Evolutionary conservation across 345 rosid genomes (phyloP).

Genomic region (Populus deltoides): DNA sequence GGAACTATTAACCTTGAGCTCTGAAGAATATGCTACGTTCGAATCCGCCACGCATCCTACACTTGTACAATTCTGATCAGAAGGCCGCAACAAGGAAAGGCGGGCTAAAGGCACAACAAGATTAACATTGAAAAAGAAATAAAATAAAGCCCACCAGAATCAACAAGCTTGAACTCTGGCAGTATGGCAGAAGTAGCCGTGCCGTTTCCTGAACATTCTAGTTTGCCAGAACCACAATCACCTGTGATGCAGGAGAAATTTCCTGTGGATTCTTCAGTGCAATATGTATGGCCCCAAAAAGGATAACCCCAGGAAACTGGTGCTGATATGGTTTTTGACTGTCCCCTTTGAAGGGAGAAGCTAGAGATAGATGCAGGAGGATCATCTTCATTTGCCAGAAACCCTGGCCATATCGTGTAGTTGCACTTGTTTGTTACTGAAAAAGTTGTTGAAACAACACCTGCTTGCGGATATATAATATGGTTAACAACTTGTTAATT

Average conservation of each 20-base stretch:
- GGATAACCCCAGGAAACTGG: conserved; percentile 88
- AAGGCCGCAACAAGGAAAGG: conserved; percentile 61
- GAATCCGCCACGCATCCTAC: conserved; percentile 76
- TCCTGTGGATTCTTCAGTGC: conserved; percentile 59
- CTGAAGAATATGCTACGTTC: conserved; percentile 74
- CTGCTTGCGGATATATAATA: conserved; percentile 16
- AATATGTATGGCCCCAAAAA: conserved; percentile 80
- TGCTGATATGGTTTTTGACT: conserved; percentile 46
- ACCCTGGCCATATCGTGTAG: conserved; percentile 80
- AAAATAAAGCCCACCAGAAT: conserved; percentile 43
- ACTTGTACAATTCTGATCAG: conserved; percentile 57
- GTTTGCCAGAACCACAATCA: conserved; percentile 70
- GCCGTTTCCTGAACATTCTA: conserved; percentile 72
- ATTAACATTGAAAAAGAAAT: conserved; percentile 74
- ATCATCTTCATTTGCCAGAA: conserved; percentile 64
- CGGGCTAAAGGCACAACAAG: conserved; percentile 88
- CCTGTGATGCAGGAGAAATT: conserved; percentile 73
- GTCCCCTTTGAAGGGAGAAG: conserved; percentile 67
- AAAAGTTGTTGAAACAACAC: conserved; percentile 55
- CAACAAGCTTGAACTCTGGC: conserved; percentile 76
- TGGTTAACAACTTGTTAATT: no score
- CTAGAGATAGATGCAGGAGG: conserved; percentile 71
- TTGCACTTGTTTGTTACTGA: conserved; percentile 63
- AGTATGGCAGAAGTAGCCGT: conserved; percentile 77
- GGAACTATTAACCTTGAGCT: conserved; percentile 52